Base-by-base conservation (phyloP, 768 basidiomycete genomes). In the Leccinum subgranulosum region DNA sequence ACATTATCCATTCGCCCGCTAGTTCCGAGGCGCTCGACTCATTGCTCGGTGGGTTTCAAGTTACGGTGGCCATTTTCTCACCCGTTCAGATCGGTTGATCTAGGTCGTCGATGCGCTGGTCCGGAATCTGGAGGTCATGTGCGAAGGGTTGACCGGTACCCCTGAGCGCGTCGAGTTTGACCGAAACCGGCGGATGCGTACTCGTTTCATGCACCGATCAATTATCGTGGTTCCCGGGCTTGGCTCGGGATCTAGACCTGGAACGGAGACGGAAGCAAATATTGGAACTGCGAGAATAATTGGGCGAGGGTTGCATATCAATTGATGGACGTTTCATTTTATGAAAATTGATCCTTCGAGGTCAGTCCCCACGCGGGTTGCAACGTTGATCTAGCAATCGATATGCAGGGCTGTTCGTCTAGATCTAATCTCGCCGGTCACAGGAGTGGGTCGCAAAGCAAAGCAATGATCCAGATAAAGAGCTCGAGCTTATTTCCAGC, bases 11-110 rank as follows among this genome's bases (percentile, higher is more conserved):
- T 43, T 43, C 41, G 39, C n/a, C 41, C 19, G 41, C 19, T 21
- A 1, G 11, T 43, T 43, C 41, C 19, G 19, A 41, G n/a, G 39
- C n/a, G 39, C 39, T 41, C 41, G 41, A 21, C 19, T 21, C 39
- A 19, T 41, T 41, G 10, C 0, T 41, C n/a, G 39, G 17, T 39
- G 36, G 36, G 23, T 9, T 39, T 39, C 41, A 19, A n/a, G 41
- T 19, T 19, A 41, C 11, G 11, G 31, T 43, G 41, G 19, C 19
- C 54, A 85, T 84, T 59, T 83, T 86, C 33, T 62, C 69, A 0
- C 66, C 63, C 27, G 65, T n/a, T n/a, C n/a, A 33, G 5, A 17
- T 2, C 11, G 11, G 41, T n/a, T 23, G 41, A 41, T 19, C 10
- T 19, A 71, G 10, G 64, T 59, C 2, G 67, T 72, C 14, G 52